Evolutionary conservation across 768 basidiomycete genomes (phyloP).

Genomic region (Mycena chlorophos): DNA sequence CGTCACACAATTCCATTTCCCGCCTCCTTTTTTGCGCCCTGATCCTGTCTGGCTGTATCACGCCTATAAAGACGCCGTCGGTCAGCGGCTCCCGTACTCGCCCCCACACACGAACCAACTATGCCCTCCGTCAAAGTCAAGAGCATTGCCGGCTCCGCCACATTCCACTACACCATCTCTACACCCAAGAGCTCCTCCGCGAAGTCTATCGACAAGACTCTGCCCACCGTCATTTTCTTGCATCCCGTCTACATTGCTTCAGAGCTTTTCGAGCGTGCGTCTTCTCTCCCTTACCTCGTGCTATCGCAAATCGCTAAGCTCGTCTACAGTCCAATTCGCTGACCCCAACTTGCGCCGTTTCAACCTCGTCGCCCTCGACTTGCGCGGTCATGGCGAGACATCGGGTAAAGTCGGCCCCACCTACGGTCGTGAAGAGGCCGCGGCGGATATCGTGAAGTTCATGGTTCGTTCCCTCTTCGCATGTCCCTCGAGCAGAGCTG

Average conservation of each 20-base stretch:
- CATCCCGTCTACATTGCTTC: slow-evolving; percentile 36
- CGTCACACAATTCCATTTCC: not conserved
- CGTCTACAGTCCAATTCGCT: slow-evolving; percentile 34
- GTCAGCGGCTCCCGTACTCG: not conserved
- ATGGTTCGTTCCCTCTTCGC: slow-evolving; percentile 27
- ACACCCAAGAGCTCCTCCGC: slow-evolving; percentile 36
- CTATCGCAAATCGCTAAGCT: not conserved
- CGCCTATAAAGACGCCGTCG: slow-evolving; percentile 1
- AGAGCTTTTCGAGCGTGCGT: slow-evolving; percentile 38
- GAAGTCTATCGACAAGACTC: slow-evolving; percentile 31
- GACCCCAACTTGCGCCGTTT: slow-evolving; percentile 37
- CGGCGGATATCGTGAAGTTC: slow-evolving; percentile 33
- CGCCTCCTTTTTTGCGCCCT: not conserved
- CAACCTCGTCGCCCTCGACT: slow-evolving; percentile 39
- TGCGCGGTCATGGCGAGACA: slow-evolving; percentile 36
- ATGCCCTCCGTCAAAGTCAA: slow-evolving; percentile 36
- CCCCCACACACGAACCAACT: not conserved
- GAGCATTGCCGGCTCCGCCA: slow-evolving; percentile 31
- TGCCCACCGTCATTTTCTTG: slow-evolving; percentile 40
- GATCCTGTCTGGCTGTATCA: not conserved
- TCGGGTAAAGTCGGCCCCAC: slow-evolving; percentile 26
- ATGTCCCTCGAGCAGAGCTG: not conserved
- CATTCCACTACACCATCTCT: slow-evolving; percentile 37
- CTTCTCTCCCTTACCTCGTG: slow-evolving; percentile 1
- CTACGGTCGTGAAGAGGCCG: slow-evolving; percentile 33